These are phyloP conservation scores for Fraxinus platypoda DNA, from an alignment of 305 asterid genomes.

Conservation along the genomic window DNA sequence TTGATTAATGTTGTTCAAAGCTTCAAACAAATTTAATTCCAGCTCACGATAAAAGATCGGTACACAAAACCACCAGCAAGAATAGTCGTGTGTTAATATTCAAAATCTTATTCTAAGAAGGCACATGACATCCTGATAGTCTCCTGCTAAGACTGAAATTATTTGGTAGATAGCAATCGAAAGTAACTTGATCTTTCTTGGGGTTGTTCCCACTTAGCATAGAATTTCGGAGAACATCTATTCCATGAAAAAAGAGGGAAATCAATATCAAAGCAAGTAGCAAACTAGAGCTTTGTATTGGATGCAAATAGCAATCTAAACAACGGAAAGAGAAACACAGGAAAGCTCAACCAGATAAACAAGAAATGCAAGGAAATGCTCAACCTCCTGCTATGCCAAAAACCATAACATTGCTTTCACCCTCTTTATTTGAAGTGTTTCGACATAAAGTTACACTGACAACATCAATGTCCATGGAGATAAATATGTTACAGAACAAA, in stretches of 20 bases:
- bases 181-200: neutral
- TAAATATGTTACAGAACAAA: neutral
- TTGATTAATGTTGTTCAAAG: neutral
- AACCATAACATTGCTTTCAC: neutral
- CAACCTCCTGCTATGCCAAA: neutral
- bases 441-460: neutral
- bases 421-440: neutral
- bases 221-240: neutral
- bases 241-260: neutral
- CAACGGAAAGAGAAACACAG: neutral
- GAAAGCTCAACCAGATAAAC: neutral
- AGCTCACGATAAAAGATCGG: neutral
- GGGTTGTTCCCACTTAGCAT: neutral
- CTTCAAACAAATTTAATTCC: neutral
- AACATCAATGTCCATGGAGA: neutral
- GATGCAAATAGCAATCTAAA: neutral
- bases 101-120: neutral
- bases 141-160: neutral
- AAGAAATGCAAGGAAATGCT: neutral
- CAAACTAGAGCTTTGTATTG: neutral
- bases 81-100: neutral
- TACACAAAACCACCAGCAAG: neutral
- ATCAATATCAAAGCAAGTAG: neutral
- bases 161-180: neutral
- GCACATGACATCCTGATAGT: neutral